Conservation (phyloP, 257 asterid genomes). For the Fraxinus excelsior region DNA sequence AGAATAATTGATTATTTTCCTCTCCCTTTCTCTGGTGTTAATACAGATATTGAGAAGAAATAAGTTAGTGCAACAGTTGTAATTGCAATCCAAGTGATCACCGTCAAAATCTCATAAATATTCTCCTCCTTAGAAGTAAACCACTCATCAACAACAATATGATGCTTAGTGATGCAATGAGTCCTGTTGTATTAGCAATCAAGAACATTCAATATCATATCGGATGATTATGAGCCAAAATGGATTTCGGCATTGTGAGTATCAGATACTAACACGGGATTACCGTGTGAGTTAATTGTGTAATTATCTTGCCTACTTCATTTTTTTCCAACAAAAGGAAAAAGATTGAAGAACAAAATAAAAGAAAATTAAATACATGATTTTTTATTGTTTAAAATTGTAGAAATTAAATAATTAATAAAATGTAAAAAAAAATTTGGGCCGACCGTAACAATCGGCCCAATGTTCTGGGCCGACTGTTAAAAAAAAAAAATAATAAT, state of each 20-base stretch:
- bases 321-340: too few species aligned
- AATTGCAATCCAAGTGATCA: conserved; percentile 35
- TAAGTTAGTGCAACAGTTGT: conserved; percentile 25
- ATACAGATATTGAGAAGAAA: not conserved
- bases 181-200: conserved; percentile 17
- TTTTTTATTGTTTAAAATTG: too few species aligned
- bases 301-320: too few species aligned
- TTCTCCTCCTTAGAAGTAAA: conserved; percentile 19
- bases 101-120: conserved; percentile 36
- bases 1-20: not conserved
- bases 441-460: too few species aligned
- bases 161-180: conserved; percentile 35
- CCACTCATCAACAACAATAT: conserved; percentile 36
- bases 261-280: not conserved
- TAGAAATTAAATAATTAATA: too few species aligned
- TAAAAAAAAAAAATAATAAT: too few species aligned
- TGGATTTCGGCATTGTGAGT: conserved; percentile 10
- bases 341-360: too few species aligned
- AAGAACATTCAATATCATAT: not conserved
- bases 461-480: too few species aligned
- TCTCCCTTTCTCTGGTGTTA: not conserved
- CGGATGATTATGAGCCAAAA: conserved; percentile 12
- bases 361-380: too few species aligned
- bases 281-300: too few species aligned
- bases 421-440: too few species aligned